Base-by-base conservation (phyloP, 108 stramenopile species). In the Asterionellopsis glacialis region DNA sequence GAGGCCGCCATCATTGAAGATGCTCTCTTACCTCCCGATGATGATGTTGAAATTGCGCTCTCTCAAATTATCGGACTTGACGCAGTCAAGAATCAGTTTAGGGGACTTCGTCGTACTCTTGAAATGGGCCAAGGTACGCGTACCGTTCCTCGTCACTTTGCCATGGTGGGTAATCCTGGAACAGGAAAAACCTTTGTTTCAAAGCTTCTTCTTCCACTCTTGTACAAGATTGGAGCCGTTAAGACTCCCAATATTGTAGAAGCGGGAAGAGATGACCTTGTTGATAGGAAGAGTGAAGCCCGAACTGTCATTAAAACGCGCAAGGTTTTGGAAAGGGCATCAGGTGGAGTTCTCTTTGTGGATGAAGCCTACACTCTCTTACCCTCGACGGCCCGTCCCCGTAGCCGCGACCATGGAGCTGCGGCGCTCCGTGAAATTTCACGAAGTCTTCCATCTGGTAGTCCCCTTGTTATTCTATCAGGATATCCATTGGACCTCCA, bases 81-180 rank as follows among this genome's bases (percentile, higher is more conserved):
- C 16, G 69, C 84, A 9, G 79, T 93, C 63, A 86, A 86, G 71
- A 75, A 78, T 42, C 81, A 92, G 74, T 80, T 92, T 49, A 85
- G 91, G 42, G 91, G 91, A 40, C 62, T 88, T 39, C 86, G 91
- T 33, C 82, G 91, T 33, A 93, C 91, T 42, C 74, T 86, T 40
- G 91, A 93, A 59, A 61, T 89, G 51, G 63, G 78, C 45, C 57
- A 71, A 1, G 48, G 69, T 41, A 65, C 67, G 21, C 73, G 67
- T n/a, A 59, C 73, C 45, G 68, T 70, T 6, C 84, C 88, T 14
- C 67, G 75, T 49, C 91, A 91, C 63, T 64, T 88, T 40, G 74
- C 81, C 23, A 79, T 98, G 28, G 74, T 88, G 16, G 97, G 97
- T 22, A 91, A 87, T 61, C 93, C 97, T 0, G 97, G 97, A 14